A percentile compares a stretch with the other conserved stretches of the same genome.
phyloP scores from a whole-genome alignment of 805 yeast genomes.

The Candida anglica region DNA sequence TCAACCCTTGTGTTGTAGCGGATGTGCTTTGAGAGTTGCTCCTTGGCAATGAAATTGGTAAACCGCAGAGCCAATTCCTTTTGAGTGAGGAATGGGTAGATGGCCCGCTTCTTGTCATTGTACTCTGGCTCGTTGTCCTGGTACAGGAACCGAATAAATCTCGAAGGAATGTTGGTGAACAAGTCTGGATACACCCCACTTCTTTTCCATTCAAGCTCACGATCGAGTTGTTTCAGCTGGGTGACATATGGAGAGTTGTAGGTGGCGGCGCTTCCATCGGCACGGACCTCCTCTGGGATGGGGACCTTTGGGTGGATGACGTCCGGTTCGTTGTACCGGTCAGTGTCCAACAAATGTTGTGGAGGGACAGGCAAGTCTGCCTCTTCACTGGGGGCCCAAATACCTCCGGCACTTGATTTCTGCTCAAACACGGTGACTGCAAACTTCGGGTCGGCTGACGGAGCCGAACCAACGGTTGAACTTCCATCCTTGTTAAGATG shows the following conservation, averaged over 20 bases:
- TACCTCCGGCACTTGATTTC: slow-evolving; percentile 40
- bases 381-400: slow-evolving; percentile 31
- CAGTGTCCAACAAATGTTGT: slow-evolving; percentile 26
- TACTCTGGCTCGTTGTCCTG: slow-evolving; percentile 18
- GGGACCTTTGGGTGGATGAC: slow-evolving; percentile 16
- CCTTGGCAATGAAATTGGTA: slow-evolving; percentile 18
- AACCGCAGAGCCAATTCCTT: slow-evolving; percentile 27
- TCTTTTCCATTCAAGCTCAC: slow-evolving; percentile 31
- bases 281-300: slow-evolving; percentile 13
- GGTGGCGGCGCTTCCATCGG: slow-evolving; percentile 9
- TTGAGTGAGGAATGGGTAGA: slow-evolving; percentile 36
- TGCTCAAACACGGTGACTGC: slow-evolving; percentile 43
- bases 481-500: slow-evolving; percentile 25
- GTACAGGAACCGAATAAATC: slow-evolving; percentile 36
- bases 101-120: slow-evolving; percentile 15
- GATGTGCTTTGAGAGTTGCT: slow-evolving; percentile 25
- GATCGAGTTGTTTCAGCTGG: slow-evolving; percentile 2
- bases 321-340: slow-evolving; percentile 29
- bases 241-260: slow-evolving; percentile 12
- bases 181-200: slow-evolving; percentile 35
- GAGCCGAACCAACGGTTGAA: slow-evolving; percentile 15
- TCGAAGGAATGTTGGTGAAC: slow-evolving; percentile 39
- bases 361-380: slow-evolving; percentile 23
- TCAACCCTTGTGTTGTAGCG: slow-evolving; percentile 40
- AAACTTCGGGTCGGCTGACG: slow-evolving; percentile 18